Evolutionary conservation across 345 rosid species (phyloP), one percentile per base, ranked within the genome.

Genomic region (Stellera chamaejasme): DNA sequence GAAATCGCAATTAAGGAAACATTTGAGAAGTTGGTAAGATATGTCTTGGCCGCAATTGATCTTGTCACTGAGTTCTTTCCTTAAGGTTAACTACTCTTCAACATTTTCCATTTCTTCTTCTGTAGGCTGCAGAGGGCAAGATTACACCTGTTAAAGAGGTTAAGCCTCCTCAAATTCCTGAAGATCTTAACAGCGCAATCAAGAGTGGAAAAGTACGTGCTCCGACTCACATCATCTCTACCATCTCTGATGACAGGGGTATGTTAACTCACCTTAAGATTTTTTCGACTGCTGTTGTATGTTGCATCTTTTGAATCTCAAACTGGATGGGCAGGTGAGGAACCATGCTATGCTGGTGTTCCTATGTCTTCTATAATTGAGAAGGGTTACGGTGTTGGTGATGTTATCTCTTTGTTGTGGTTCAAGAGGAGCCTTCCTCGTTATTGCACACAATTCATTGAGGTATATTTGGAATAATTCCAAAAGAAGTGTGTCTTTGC

Each of bases 161-260:
- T 51, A 77, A 62, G 19, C 99, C 97, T 51, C 96, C 97, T 50
- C 91, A 81, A 74, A 89, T 93, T 67, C 99, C 99, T 0, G 97
- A 89, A 77, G 99, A 93, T 82, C 97, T 93, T 64, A 87, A 71
- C 67, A 68, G 69, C 13, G 99, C 97, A 49, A 93, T 89, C 44
- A 93, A 84, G 85, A 84, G 96, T 25, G 97, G 99, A 62, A 93
- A 89, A 87, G 94, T 89, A 49, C 83, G 97, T 23, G 97, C 99
- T 57, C 97, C 97, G 42, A 93, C 99, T 58, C 99, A 89, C 66
- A 79, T 93, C 63, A 89, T 93, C 62, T 93, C 99, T 1, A 89
- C 99, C 59, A 93, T 89, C 64, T 89, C 97, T 61, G 97, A 93
- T 58, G 99, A 93, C 67, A 86, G 97, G 77, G 96, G 97, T 89